These are phyloP conservation scores for Rubia peregrina DNA, from an alignment of 305 asterid species.

Conservation along the genomic window DNA sequence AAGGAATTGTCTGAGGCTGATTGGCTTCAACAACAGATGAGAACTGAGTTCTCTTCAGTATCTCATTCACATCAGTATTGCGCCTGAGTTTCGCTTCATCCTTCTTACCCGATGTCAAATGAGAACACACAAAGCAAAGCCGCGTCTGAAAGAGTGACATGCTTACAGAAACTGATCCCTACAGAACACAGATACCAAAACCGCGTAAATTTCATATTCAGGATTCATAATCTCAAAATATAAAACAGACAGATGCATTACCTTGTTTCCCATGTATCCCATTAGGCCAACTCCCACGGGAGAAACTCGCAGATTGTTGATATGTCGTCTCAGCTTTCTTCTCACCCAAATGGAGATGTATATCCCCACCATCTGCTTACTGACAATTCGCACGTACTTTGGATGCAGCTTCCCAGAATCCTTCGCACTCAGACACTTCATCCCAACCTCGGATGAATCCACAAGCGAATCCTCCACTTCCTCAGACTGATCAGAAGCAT, in stretches of 20 bases:
- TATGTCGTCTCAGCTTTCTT: slow-evolving; percentile 60
- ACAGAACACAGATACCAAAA: slow-evolving; percentile 13
- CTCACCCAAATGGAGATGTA: slow-evolving; percentile 84
- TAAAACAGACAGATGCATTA: slow-evolving; percentile 14
- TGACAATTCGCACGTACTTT: slow-evolving; percentile 64
- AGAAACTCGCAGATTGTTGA: slow-evolving; percentile 77
- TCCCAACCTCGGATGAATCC: slow-evolving; percentile 28
- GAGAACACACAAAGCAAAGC: slow-evolving; percentile 94
- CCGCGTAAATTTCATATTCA: background rate
- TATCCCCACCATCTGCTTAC: slow-evolving; percentile 98
- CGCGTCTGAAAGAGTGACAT: slow-evolving; percentile 76
- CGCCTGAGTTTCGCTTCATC: slow-evolving; percentile 69
- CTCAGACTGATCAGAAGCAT: slow-evolving; percentile 35
- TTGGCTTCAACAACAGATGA: slow-evolving; percentile 53
- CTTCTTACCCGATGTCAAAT: slow-evolving; percentile 83
- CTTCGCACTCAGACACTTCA: slow-evolving; percentile 13
- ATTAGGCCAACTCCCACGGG: slow-evolving; percentile 90
- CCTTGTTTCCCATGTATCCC: slow-evolving; percentile 99
- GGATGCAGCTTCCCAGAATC: slow-evolving; percentile 27
- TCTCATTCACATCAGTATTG: slow-evolving; percentile 69
- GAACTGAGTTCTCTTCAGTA: slow-evolving; percentile 68
- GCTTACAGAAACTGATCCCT: slow-evolving; percentile 96
- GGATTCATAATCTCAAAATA: background rate
- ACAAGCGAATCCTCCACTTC: slow-evolving; percentile 51
- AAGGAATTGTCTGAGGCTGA: slow-evolving; percentile 76